These are phyloP conservation scores for Leishmania major DNA, from an alignment of 208 protist genomes.

Conservation along the genomic window DNA sequence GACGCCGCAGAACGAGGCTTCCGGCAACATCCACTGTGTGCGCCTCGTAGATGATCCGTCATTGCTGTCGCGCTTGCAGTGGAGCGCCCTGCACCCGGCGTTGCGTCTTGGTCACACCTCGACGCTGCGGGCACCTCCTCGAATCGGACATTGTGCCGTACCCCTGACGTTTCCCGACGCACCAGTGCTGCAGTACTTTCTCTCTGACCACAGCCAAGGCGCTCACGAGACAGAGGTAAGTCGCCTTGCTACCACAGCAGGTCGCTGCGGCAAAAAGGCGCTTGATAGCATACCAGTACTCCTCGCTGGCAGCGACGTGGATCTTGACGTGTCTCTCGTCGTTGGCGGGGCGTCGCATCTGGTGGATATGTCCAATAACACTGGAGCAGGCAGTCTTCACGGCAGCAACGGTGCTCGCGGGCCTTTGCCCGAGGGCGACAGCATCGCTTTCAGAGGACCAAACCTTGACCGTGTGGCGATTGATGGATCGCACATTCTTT, in stretches of 20 bases:
- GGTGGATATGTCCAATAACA: conserved; percentile 10
- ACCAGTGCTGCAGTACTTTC: conserved; percentile 19
- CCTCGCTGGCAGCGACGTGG: conserved; percentile 5
- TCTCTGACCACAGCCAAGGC: conserved; percentile 15
- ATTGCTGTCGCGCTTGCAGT: conserved; percentile 17
- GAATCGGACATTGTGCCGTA: conserved; percentile 39
- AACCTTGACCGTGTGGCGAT: conserved; percentile 18
- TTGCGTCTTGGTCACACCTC: conserved; percentile 17
- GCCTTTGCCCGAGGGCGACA: background rate
- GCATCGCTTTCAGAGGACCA: background rate
- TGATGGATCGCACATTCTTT: conserved; percentile 15
- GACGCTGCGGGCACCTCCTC: conserved; percentile 8
- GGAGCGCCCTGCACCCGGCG: conserved; percentile 23
- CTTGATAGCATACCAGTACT: background rate
- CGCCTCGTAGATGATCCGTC: conserved; percentile 20
- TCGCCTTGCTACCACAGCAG: background rate
- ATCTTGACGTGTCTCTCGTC: conserved; percentile 30
- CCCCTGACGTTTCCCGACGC: conserved; percentile 14
- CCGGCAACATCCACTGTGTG: conserved; percentile 6
- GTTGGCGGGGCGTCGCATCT: conserved; percentile 30
- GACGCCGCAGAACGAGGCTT: conserved; percentile 6
- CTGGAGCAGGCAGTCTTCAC: background rate
- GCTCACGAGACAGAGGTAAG: background rate
- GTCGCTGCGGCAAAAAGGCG: background rate
- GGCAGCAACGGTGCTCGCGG: background rate